Percentiles rank a stretch among this genome's conserved stretches.
Conservation (phyloP, 352 stramenopile genomes). For the Phytophthora cactorum region DNA sequence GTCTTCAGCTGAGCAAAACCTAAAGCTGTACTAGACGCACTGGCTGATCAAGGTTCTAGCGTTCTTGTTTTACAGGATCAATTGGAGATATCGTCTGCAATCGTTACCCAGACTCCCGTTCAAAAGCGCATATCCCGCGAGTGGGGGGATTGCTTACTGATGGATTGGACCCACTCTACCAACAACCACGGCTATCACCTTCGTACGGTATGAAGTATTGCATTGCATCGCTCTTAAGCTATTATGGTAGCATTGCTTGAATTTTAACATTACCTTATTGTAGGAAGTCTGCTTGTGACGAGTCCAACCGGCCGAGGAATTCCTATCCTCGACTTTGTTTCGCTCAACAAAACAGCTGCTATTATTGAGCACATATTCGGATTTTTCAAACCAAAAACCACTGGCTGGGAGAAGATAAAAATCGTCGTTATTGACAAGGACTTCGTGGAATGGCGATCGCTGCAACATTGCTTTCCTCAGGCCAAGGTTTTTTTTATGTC, state of each 20-base stretch:
- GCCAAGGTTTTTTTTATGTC: slow-evolving; percentile 2
- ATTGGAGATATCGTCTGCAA: slow-evolving; percentile 8
- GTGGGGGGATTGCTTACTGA: slow-evolving; percentile 1
- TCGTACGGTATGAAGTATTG: neutral
- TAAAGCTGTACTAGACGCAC: neutral
- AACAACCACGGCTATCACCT: slow-evolving; percentile 7
- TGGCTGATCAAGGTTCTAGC: neutral
- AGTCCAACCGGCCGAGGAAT: slow-evolving; percentile 23
- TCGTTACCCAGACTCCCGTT: neutral
- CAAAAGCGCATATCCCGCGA: neutral
- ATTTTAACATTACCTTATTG: neutral
- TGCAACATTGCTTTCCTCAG: slow-evolving; percentile 4
- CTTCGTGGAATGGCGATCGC: neutral
- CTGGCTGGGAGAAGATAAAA: neutral
- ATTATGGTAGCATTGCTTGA: too few species aligned
- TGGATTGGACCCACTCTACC: neutral
- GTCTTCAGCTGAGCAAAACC: neutral
- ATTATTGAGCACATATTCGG: slow-evolving; percentile 19
- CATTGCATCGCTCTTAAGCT: too few species aligned
- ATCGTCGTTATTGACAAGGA: slow-evolving; percentile 15
- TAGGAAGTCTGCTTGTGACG: slow-evolving; percentile 15
- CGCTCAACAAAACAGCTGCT: slow-evolving; percentile 6
- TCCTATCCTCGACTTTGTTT: slow-evolving; percentile 26
- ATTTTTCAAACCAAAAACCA: slow-evolving; percentile 34
- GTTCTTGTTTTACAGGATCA: slow-evolving; percentile 6